Base-by-base conservation (phyloP, 768 basidiomycete species). In the Kwoniella sp. region DNA sequence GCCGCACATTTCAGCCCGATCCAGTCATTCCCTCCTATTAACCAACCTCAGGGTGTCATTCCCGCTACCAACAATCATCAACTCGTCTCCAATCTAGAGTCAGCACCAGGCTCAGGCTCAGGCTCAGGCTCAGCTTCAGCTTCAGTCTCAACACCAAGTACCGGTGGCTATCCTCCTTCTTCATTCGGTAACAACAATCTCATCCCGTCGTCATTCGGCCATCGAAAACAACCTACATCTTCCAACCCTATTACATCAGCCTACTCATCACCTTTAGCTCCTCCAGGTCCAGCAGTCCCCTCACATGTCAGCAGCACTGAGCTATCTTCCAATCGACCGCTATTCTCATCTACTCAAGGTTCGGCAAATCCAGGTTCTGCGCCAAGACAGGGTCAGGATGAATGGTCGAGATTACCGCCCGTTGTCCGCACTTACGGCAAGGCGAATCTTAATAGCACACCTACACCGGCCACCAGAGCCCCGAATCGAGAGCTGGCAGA, bases 291-390 rank as follows among this genome's bases (percentile, higher is more conserved):
- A 24, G 33, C 40, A 22, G 26, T 36, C n/a, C 25, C 55, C 25
- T 57, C 29, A 12, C 49, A 54, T 48, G 22, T 63, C 52, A 58
- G 63, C 60, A 59, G 52, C 58, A 49, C 50, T 7, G 55, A 71
- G 48, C 40, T 27, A 12, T 68, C 71, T 8, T 68, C 66, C 12
- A 57, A 63, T 60, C 57, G 68, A 24, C 73, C 73, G 2, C 29
- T 73, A 27, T 73, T 76, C 57, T 76, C 74, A 0, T 72, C 74
- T 10, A 71, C 74, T 21, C 67, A 76, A 51, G 62, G 56, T 26
- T 66, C 68, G 9, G 50, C 24, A n/a, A 60, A 36, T 25, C 22
- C 40, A 44, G 40, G 40, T 15, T 44, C 40, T 9, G 40, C 8
- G 40, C 40, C 40, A 4, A 44, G 40, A 44, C 40, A 44, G 9